Base-by-base conservation (phyloP, 2,329 filamentous ascomycete species). In the Alternaria longipes region DNA sequence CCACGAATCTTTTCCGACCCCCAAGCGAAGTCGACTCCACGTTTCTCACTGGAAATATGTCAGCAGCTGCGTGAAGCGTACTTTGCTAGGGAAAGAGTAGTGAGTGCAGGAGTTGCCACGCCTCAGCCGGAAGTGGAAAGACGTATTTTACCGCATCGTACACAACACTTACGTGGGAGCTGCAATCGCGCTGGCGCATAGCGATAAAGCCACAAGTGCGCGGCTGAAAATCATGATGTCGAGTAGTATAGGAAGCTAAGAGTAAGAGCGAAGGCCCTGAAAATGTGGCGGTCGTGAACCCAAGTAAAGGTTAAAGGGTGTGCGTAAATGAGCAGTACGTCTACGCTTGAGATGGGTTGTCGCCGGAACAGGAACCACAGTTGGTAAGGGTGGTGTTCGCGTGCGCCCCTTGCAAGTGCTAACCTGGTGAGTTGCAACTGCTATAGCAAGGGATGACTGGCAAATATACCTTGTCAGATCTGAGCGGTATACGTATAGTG, bases 1-100 rank as follows among this genome's bases (percentile, higher is more conserved):
- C 83, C 83, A 40, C 79, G 77, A n/a, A 87, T 81, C 64, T 82
- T 84, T 34, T 82, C 78, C 12, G 72, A 69, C n/a, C 82, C 83
- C 80, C 83, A 87, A 20, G 75, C 69, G 72, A 86, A 86, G 45
- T 68, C 73, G 4, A 79, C 79, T 14, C 67, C 65, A 40, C 81
- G 72, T 66, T 73, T 76, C 36, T 74, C 65, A 16, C 74, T 76
- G 41, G 14, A 16, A 6, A 11, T n/a, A 5, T 26, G 56, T 76
- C 38, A 74, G 70, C 54, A 34, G 18, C 24, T 26, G n/a, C 20
- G 24, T 30, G 4, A 28, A 6, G 14, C 5, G 16, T 11, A 2
- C 16, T 26, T 56, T 59, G n/a, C 11, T 40, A 11, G 18, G 26
- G 44, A 56, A 53, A 24, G 47, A 30, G 34, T 42, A 38, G 12